These are phyloP conservation scores for Fraxinus anomala DNA, from an alignment of 257 asterid species.

Conservation along the genomic window DNA sequence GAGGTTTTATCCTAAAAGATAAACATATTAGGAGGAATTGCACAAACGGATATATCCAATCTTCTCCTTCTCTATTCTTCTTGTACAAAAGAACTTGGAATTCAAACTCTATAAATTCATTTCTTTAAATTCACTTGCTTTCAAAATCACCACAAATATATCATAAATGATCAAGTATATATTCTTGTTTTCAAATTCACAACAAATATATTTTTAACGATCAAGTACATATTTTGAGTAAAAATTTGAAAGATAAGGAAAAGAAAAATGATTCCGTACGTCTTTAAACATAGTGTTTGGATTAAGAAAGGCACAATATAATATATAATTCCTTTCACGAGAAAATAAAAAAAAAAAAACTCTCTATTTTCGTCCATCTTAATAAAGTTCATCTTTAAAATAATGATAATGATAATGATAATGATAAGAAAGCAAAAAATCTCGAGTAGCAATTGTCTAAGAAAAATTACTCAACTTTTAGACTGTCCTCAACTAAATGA, in stretches of 20 bases:
- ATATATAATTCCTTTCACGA: not conserved
- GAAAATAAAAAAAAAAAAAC: not conserved
- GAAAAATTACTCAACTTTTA: not conserved
- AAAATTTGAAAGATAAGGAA: not conserved
- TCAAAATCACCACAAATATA: too few relatives aligned
- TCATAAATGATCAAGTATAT: too few relatives aligned
- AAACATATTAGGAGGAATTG: too few relatives aligned
- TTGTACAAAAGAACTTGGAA: too few relatives aligned
- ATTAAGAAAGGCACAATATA: not conserved
- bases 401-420: not conserved
- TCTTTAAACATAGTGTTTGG: not conserved
- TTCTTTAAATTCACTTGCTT: too few relatives aligned
- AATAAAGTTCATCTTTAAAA: not conserved
- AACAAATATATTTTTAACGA: too few relatives aligned
- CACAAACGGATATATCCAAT: too few relatives aligned
- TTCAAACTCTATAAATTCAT: not conserved
- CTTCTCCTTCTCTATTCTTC: too few relatives aligned
- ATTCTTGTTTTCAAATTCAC: not conserved
- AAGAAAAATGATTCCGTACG: too few relatives aligned
- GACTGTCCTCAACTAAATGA: constrained; percentile 5
- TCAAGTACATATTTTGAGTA: not conserved
- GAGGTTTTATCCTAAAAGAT: not conserved
- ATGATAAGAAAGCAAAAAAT: not conserved
- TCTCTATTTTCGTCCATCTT: not conserved
- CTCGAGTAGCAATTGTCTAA: not conserved